Evolutionary conservation across 768 basidiomycete species (phyloP).

Genomic region (Suillus luteus): DNA sequence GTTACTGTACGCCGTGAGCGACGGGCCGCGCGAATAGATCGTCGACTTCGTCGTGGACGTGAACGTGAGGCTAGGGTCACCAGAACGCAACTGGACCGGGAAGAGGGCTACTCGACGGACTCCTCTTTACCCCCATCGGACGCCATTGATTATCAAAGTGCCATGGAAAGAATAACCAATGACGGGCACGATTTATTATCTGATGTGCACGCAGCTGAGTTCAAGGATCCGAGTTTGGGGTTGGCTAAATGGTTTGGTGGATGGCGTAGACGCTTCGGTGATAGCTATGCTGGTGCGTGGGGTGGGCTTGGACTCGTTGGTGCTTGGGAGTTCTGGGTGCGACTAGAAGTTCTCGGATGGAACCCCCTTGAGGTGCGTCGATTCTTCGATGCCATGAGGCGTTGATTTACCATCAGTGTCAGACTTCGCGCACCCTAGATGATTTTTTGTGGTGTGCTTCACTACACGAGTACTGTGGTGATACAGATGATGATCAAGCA

Average conservation of each 20-base stretch:
- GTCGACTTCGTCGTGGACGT: conserved; percentile 50
- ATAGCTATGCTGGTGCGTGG: conserved; percentile 87
- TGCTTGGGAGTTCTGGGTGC: conserved; percentile 95
- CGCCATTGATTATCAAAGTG: conserved; percentile 64
- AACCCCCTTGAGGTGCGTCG: conserved; percentile 74
- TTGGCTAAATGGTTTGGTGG: conserved; percentile 62
- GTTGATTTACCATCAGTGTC: conserved; percentile 19
- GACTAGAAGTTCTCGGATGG: conserved; percentile 87
- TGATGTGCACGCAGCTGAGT: conserved; percentile 85
- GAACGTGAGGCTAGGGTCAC: conserved; percentile 29
- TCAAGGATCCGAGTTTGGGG: conserved; percentile 76
- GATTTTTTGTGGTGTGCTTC: conserved; percentile 83
- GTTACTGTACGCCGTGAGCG: conserved; percentile 53
- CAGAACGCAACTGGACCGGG: conserved; percentile 23
- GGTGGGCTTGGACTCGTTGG: conserved; percentile 85
- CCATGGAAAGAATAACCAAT: conserved; percentile 53
- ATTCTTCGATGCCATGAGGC: not conserved
- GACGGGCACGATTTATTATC: conserved; percentile 62
- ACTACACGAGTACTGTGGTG: conserved; percentile 74
- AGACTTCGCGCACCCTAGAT: conserved; percentile 64
- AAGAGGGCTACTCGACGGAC: conserved; percentile 91
- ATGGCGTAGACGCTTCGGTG: conserved; percentile 78
- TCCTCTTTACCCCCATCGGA: conserved; percentile 68
- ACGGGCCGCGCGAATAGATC: conserved; percentile 55
- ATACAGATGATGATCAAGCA: conserved; percentile 46